A percentile compares a stretch with the other conserved stretches of the same genome.
Evolutionary conservation across 2,329 filamentous ascomycete species (phyloP).

Genomic region (Aspergillus piperis): DNA sequence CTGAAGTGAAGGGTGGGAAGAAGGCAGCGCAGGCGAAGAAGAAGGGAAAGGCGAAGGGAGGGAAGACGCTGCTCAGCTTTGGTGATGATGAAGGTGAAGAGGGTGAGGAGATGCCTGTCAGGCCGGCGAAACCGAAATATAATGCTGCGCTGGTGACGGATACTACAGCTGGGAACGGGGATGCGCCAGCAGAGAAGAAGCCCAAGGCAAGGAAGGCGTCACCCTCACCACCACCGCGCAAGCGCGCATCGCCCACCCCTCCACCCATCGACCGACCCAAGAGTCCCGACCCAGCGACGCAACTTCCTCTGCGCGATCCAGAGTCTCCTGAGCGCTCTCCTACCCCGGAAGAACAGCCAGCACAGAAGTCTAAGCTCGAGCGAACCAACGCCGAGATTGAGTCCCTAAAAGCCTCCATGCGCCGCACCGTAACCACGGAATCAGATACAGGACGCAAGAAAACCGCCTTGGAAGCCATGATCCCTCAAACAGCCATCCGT

Average conservation of each 20-base stretch:
- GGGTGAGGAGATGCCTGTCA: conserved; percentile 38
- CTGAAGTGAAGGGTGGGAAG: conserved; percentile 35
- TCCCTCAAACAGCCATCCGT: conserved; percentile 49
- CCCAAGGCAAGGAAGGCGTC: conserved; percentile 9
- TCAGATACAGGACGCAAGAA: conserved; percentile 43
- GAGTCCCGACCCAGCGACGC: conserved; percentile 44
- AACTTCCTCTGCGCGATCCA: conserved; percentile 48
- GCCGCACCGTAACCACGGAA: conserved; percentile 40
- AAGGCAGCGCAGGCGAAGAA: conserved; percentile 44
- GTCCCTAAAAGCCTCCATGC: conserved; percentile 51
- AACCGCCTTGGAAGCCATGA: conserved; percentile 51
- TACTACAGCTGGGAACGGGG: conserved; percentile 19
- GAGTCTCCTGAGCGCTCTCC: conserved; percentile 41
- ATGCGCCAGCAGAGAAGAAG: conserved; percentile 14
- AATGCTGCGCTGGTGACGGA: conserved; percentile 48
- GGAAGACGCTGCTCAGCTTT: conserved; percentile 51
- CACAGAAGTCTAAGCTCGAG: conserved; percentile 40
- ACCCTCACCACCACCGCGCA: conserved; percentile 22
- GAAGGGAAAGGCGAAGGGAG: conserved; percentile 41
- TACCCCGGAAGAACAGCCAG: conserved; percentile 25
- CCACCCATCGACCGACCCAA: conserved; percentile 34
- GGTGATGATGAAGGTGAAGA: conserved; percentile 43
- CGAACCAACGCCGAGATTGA: conserved; percentile 50
- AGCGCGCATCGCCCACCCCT: conserved; percentile 36
- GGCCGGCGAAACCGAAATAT: conserved; percentile 50